phyloP scores from a whole-genome alignment of 2,329 filamentous ascomycete genomes.

The Elsinoe ampelina region DNA sequence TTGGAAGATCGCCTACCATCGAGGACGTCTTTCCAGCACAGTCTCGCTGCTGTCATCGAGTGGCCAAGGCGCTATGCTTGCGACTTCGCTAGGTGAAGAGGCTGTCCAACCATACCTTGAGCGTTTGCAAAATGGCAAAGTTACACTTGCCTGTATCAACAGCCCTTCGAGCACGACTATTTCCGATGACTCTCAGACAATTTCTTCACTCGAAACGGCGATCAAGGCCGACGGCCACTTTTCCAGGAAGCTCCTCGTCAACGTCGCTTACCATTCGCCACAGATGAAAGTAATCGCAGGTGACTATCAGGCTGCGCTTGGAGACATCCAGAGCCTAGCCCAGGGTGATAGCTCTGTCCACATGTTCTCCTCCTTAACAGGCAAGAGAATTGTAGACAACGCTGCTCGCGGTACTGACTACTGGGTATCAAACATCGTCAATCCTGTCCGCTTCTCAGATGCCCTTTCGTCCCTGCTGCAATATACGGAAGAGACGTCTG shows the following conservation, averaged over 20 bases:
- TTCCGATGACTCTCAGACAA: slow-evolving; percentile 34
- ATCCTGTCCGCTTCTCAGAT: slow-evolving; percentile 37
- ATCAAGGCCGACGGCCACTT: slow-evolving; percentile 32
- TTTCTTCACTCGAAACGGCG: slow-evolving; percentile 25
- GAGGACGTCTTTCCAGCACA: slow-evolving; percentile 17
- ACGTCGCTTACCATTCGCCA: slow-evolving; percentile 36
- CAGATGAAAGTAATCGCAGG: slow-evolving; percentile 25
- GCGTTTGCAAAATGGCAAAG: slow-evolving; percentile 16
- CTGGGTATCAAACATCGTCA: slow-evolving; percentile 40
- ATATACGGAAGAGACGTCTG: not conserved
- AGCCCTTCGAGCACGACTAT: slow-evolving; percentile 35
- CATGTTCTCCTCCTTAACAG: slow-evolving; percentile 17
- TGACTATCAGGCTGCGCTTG: not conserved
- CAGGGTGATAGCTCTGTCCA: not conserved
- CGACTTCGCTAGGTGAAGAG: slow-evolving; percentile 20
- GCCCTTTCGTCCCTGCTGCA: slow-evolving; percentile 24
- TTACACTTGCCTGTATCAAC: slow-evolving; percentile 28
- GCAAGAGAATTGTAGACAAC: slow-evolving; percentile 1
- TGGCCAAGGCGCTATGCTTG: slow-evolving; percentile 28
- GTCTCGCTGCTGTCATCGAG: not conserved
- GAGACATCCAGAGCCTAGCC: not conserved
- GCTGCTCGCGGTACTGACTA: slow-evolving; percentile 26
- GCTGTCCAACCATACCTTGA: slow-evolving; percentile 18
- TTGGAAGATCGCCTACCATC: slow-evolving; percentile 21
- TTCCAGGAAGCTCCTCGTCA: slow-evolving; percentile 32